A percentile compares a stretch with the other conserved stretches of the same genome.
phyloP scores from a whole-genome alignment of 2,329 filamentous ascomycete genomes.

The Cytospora mali region DNA sequence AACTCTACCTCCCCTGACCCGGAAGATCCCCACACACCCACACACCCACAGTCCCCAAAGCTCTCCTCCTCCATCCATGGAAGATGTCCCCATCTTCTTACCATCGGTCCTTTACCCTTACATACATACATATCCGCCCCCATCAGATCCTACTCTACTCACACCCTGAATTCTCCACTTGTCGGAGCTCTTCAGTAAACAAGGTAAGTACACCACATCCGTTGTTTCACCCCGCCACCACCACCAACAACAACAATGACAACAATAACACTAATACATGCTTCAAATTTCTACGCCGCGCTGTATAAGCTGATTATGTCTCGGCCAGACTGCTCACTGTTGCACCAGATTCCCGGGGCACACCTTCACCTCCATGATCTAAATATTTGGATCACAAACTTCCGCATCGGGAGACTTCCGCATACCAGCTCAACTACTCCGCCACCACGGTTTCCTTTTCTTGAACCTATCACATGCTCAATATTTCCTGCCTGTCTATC shows the following conservation, averaged over 20 bases:
- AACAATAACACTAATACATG: not conserved
- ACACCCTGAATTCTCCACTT: not conserved
- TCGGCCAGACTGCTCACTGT: conserved; percentile 2
- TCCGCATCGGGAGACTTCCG: conserved; percentile 2
- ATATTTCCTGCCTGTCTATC: too few species aligned
- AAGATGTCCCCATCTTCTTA: too few species aligned
- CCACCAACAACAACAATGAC: not conserved
- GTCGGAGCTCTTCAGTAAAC: too few species aligned
- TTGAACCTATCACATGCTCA: too few species aligned
- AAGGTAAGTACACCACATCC: too few species aligned
- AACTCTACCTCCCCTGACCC: too few species aligned
- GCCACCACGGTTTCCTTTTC: not conserved
- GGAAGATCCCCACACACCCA: too few species aligned
- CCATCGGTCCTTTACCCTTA: too few species aligned
- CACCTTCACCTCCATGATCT: not conserved
- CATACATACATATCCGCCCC: conserved; percentile 1
- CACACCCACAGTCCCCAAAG: too few species aligned
- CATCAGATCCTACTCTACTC: not conserved
- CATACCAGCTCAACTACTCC: not conserved
- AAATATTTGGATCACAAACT: not conserved
- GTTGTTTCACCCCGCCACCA: not conserved
- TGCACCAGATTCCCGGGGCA: conserved; percentile 12
- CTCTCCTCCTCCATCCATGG: too few species aligned
- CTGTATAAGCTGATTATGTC: conserved; percentile 1
- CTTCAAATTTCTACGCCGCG: not conserved